A percentile compares a stretch with the other conserved stretches of the same genome.
These are phyloP conservation scores for Gastrodia elata DNA, from an alignment of 106 monocot genomes.

Conservation along the genomic window DNA sequence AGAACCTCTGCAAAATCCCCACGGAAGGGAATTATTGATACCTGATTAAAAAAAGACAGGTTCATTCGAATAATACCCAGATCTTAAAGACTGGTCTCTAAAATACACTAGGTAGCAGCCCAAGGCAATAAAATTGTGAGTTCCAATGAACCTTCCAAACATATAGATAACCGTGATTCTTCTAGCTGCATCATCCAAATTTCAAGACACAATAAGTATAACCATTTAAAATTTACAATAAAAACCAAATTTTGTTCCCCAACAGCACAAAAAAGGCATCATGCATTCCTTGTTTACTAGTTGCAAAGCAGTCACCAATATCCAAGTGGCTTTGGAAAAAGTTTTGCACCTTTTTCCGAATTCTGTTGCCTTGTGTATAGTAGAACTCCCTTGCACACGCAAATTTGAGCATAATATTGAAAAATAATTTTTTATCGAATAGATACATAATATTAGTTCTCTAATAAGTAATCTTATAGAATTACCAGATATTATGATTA, in stretches of 20 bases:
- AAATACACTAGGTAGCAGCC: not conserved
- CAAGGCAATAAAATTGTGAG: not conserved
- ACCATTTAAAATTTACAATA: not conserved
- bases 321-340: not conserved
- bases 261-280: not conserved
- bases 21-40: conserved; percentile 93
- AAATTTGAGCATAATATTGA: no score
- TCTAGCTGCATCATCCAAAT: not conserved
- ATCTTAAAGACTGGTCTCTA: not conserved
- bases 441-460: no score
- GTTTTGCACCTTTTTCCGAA: not conserved
- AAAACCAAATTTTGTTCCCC: not conserved
- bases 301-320: not conserved
- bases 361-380: not conserved
- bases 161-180: not conserved
- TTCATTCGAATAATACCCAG: not conserved
- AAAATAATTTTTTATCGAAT: no score
- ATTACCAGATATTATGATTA: no score
- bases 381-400: no score
- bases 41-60: conserved; percentile 28
- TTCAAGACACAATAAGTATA: not conserved
- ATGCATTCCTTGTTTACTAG: not conserved
- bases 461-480: no score
- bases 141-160: not conserved
- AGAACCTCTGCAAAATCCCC: conserved; percentile 98